Evolutionary conservation across 192 early-diverging fungal species (phyloP).

Genomic region (Backusella parvicylindrica): DNA sequence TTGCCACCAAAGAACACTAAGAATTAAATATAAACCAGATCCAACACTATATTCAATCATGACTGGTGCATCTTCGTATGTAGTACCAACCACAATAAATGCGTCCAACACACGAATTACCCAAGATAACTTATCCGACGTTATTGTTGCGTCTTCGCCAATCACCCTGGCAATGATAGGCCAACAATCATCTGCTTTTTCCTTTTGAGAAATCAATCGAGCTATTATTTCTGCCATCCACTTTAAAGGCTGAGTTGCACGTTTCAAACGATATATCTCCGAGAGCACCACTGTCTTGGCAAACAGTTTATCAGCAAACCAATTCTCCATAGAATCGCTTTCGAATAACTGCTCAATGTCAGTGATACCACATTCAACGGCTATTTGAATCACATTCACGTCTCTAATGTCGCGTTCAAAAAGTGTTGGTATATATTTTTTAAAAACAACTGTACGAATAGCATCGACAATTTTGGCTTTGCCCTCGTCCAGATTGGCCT

Average conservation of each 20-base stretch:
- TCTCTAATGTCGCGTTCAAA: background rate
- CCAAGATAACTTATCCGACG: slow-evolving; percentile 32
- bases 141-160: background rate
- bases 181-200: background rate
- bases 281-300: background rate
- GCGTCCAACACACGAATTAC: slow-evolving; percentile 47
- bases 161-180: background rate
- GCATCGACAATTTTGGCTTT: background rate
- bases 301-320: background rate
- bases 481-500: background rate
- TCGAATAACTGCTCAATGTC: background rate
- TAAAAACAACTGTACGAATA: background rate
- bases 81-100: slow-evolving; percentile 39
- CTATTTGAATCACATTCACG: background rate
- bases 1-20: background rate
- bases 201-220: background rate
- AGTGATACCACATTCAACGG: slow-evolving; percentile 7
- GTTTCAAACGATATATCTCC: background rate
- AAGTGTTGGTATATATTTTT: slow-evolving; percentile 6
- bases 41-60: background rate
- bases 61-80: background rate
- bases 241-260: background rate
- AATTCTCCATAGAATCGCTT: background rate
- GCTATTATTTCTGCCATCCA: background rate
- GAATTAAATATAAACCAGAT: background rate